Evolutionary conservation across 108 stramenopile genomes (phyloP), one percentile per base, ranked within the genome.

Genomic region (Discostella pseudostelligera): DNA sequence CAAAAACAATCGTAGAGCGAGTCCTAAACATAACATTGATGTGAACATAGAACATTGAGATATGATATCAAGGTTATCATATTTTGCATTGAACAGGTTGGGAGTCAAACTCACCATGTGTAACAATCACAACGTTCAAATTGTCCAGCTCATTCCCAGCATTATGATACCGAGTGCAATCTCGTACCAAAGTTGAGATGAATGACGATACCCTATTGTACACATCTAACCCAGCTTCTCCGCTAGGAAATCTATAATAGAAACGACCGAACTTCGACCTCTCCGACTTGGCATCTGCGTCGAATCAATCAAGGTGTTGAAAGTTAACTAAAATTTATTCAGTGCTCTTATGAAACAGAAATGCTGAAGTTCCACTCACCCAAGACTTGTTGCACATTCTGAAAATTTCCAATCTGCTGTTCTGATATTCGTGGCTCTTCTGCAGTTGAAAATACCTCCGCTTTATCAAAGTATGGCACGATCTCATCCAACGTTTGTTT

Each of bases 371-470:
- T 39, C 9, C 17, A 37, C 55, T 56, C 55, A 56, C 55, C 55
- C 24, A 66, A 51, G 12, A 78, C 68, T 16, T 69, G 39, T 39
- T 75, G 57, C 28, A 70, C 74, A 51, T 79, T 79, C 63, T 87
- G 90, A 75, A 88, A 92, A 60, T 92, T 92, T 21, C 86, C 90
- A 72, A 92, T 87, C 58, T 92, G 85, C 54, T 87, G 90, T 72
- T 92, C 90, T 16, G 78, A 70, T 36, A 88, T 82, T 1, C 90
- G 73, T 19, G 90, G 89, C 68, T 90, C 89, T 65, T 87, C 83
- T 70, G 77, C 72, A 37, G 75, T 55, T 20, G 81, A 76, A 56
- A 84, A 58, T 40, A 89, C 64, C 32, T 63, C 74, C 51, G 69
- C 64, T 56, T 79, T 75, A 8, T 74, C 64, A 19, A 81, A 66